Evolutionary conservation across 2,329 filamentous ascomycete species (phyloP).

Genomic region (Colletotrichum noveboracense): DNA sequence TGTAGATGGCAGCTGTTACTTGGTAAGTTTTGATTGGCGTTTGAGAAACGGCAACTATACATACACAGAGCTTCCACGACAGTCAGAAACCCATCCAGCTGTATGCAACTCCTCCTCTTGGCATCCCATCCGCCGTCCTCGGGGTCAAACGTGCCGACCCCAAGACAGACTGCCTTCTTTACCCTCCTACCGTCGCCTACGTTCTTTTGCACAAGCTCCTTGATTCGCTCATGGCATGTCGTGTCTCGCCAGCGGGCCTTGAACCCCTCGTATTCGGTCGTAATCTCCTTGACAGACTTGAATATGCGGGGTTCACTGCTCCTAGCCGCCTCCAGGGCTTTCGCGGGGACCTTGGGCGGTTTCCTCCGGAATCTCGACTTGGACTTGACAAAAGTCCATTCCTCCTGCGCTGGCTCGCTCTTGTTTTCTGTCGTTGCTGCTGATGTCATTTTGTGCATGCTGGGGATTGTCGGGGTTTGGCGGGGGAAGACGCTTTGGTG

Average conservation of each 20-base stretch:
- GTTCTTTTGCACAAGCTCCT: conserved; percentile 34
- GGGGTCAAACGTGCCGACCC: conserved; percentile 60
- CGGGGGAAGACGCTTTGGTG: not conserved
- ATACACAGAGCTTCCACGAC: conserved; percentile 51
- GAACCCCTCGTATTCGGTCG: conserved; percentile 31
- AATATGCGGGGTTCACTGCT: conserved; percentile 6
- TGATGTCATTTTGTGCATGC: conserved; percentile 4
- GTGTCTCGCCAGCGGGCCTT: conserved; percentile 32
- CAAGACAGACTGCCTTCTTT: conserved; percentile 56
- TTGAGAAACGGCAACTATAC: not conserved
- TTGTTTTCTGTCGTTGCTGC: not conserved
- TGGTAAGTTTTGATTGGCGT: not conserved
- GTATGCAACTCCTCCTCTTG: conserved; percentile 52
- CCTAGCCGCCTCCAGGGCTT: not conserved
- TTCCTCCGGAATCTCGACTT: conserved; percentile 20
- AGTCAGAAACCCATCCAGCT: conserved; percentile 57
- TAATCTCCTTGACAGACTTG: conserved; percentile 29
- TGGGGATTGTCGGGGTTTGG: not conserved
- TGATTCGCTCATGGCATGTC: conserved; percentile 34
- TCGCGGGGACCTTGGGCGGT: not conserved
- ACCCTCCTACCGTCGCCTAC: conserved; percentile 27
- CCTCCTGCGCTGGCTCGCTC: conserved; percentile 7
- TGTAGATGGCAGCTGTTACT: conserved; percentile 3
- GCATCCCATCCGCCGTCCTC: conserved; percentile 49
- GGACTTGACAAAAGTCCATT: conserved; percentile 25